Evolutionary conservation across 2,329 filamentous ascomycete genomes (phyloP).

Genomic region (Aspergillus puulaauensis): DNA sequence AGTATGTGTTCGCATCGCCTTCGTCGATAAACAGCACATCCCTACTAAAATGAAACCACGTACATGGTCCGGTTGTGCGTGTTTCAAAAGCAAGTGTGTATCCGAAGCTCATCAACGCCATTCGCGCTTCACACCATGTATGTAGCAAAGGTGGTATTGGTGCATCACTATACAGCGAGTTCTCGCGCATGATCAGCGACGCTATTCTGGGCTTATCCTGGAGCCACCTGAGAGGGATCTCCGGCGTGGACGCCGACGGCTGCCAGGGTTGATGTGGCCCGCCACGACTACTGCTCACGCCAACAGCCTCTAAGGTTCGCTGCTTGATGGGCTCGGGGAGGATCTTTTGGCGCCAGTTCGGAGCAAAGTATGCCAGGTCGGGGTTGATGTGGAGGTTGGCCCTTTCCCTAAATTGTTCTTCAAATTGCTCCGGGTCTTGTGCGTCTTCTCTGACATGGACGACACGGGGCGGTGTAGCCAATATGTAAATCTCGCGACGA

Average conservation of each 20-base stretch:
- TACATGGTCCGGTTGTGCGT: not conserved
- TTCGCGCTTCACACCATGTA: not conserved
- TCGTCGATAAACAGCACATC: constrained; percentile 1
- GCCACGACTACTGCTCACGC: not conserved
- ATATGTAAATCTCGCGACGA: constrained; percentile 1
- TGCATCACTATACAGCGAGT: not conserved
- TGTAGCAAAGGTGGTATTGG: not conserved
- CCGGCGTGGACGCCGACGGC: not conserved
- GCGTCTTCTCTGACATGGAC: constrained; percentile 1
- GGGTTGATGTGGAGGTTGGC: not conserved
- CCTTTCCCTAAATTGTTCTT: not conserved
- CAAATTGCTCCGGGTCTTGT: not conserved
- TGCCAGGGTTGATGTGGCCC: not conserved
- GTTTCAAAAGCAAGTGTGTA: constrained; percentile 1
- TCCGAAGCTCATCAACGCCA: not conserved
- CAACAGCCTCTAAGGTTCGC: not conserved
- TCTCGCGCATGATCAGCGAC: not conserved
- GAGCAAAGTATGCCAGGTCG: constrained; percentile 1
- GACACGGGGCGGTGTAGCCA: constrained; percentile 2
- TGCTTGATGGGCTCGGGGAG: not conserved
- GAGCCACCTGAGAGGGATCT: constrained; percentile 1
- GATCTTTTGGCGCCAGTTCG: not conserved
- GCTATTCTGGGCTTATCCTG: not conserved
- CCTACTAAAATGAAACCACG: not conserved
- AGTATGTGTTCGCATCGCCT: not conserved